These are phyloP conservation scores for Kwoniella sp. DNA, from an alignment of 768 basidiomycete species.

Conservation along the genomic window DNA sequence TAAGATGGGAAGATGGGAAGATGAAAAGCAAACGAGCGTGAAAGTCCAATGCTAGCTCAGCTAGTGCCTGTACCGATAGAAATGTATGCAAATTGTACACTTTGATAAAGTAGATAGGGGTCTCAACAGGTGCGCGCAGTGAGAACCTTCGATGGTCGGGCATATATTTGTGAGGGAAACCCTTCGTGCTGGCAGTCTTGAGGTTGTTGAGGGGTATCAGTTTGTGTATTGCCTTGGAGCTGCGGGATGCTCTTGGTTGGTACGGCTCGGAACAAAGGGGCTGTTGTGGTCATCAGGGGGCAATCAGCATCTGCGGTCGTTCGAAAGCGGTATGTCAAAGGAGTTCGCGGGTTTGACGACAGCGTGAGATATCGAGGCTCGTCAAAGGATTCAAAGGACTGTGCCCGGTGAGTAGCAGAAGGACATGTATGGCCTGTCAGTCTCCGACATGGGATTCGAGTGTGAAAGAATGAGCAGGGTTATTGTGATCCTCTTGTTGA, in stretches of 20 bases:
- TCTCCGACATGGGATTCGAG: neutral
- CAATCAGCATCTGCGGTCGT: neutral
- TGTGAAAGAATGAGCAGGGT: neutral
- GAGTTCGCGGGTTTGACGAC: neutral
- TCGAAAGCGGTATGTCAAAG: neutral
- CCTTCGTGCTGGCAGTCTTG: neutral
- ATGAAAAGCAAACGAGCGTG: neutral
- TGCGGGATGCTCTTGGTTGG: neutral
- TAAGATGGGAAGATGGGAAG: neutral
- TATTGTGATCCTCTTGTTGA: neutral
- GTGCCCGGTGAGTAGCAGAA: neutral
- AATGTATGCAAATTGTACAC: neutral
- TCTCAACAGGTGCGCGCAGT: neutral
- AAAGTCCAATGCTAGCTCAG: neutral
- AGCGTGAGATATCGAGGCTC: neutral
- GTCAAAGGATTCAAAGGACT: neutral
- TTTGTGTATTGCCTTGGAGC: neutral
- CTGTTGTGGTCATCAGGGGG: neutral
- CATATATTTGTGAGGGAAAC: neutral
- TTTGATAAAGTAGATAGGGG: neutral
- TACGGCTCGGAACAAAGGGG: neutral
- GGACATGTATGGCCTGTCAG: no score
- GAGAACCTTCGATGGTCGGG: neutral
- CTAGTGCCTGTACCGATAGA: neutral
- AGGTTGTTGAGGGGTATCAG: neutral